Evolutionary conservation across 352 stramenopile genomes (phyloP), one percentile per base, ranked within the genome.

Genomic region (Plasmopara halstedii): DNA sequence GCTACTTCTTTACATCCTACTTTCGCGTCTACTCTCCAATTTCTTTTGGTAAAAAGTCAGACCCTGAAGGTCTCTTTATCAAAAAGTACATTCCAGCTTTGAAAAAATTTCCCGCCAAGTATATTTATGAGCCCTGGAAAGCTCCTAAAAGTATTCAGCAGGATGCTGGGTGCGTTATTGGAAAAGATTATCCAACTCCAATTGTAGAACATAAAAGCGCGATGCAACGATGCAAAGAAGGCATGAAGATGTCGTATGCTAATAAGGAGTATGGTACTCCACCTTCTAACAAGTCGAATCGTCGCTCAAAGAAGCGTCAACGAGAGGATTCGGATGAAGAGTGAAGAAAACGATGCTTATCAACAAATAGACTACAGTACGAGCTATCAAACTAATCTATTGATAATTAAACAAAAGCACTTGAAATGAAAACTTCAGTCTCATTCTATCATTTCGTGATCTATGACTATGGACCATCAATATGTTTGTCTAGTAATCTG

Each of bases 91-190:
- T 98, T 15, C 92, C 94, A 2, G 73, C 72, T 38, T 72, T 98
- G 27, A 62, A 63, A 20, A 74, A 97, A 6, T 85, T 97, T 46
- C 94, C 94, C 5, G 62, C 66, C 26, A 97, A 98, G 70, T 98
- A 97, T 65, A 98, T 98, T 33, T 98, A 98, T 62, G 91, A 98
- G 56, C 95, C 94, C 3, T 98, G 95, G 95, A 97, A 95, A 39
- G 91, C 95, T 18, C 92, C 94, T 3, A 46, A 83, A 34, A 74
- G 59, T 20, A 70, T 97, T 14, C 89, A 96, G 49, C 69, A 88
- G 27, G 65, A 74, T 20, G 74, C 70, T 10, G 79, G 81, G 2
- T 95, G 85, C 56, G 60, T 91, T 9, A 82, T 96, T 22, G 94
- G 93, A 17, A 82, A 85, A 44, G 80, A 97, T 62, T 98, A 99